Conservation (phyloP, 2,329 filamentous ascomycete species). For the Exserohilum rostratum region DNA sequence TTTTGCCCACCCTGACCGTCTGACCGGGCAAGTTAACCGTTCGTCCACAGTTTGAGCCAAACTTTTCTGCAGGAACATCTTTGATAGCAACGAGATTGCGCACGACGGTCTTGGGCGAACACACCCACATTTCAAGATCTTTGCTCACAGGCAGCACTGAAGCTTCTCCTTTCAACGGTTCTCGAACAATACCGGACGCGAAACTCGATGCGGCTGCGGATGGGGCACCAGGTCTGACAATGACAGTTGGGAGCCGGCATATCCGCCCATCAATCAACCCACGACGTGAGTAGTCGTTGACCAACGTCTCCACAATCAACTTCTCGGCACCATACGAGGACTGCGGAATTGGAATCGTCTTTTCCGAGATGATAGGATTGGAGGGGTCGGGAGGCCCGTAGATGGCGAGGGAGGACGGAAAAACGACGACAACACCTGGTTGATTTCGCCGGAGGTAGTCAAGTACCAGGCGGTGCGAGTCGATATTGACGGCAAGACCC, state of each 20-base stretch:
- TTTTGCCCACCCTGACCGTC: background rate
- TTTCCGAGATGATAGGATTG: constrained; percentile 47
- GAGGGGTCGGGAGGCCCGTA: constrained; percentile 53
- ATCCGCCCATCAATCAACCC: constrained; percentile 62
- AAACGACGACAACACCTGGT: background rate
- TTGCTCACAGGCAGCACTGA: background rate
- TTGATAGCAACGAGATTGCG: background rate
- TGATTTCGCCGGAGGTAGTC: background rate
- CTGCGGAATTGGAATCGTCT: constrained; percentile 56
- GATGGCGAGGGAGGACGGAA: constrained; percentile 4
- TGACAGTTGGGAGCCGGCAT: constrained; percentile 64
- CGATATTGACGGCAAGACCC: background rate
- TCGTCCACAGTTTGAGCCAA: background rate
- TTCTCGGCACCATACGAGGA: constrained; percentile 67
- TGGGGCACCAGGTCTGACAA: constrained; percentile 63
- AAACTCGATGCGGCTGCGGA: constrained; percentile 65
- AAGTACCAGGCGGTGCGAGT: background rate
- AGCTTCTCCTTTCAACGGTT: constrained; percentile 53
- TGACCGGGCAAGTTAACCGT: background rate
- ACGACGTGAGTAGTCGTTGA: constrained; percentile 65
- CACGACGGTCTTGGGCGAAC: background rate
- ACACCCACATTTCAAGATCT: background rate
- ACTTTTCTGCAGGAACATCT: background rate
- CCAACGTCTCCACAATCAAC: constrained; percentile 61
- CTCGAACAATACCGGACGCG: constrained; percentile 66